A percentile compares a stretch with the other conserved stretches of the same genome.
Conservation (phyloP, 2,329 filamentous ascomycete genomes). For the Monosporascus sp. region DNA sequence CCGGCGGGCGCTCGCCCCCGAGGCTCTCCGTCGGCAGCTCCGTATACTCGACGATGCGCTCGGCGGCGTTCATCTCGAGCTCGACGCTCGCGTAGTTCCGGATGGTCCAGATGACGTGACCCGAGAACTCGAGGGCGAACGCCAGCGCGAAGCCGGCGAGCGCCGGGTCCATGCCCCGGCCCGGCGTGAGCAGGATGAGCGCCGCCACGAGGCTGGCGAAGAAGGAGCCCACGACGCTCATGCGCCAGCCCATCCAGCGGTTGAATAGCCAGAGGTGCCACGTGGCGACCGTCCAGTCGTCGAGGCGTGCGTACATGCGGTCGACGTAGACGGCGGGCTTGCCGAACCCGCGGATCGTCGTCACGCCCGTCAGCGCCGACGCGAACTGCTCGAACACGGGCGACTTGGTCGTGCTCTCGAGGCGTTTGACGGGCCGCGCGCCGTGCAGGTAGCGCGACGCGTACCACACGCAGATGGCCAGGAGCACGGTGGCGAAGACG, state of each 20-base stretch:
- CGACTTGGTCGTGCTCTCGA: conserved; percentile 72
- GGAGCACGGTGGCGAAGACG: conserved; percentile 52
- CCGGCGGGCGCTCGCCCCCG: conserved; percentile 56
- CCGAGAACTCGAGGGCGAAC: conserved; percentile 67
- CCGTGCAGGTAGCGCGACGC: conserved; percentile 62
- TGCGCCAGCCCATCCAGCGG: conserved; percentile 71
- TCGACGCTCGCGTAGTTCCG: conserved; percentile 67
- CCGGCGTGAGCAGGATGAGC: conserved; percentile 56
- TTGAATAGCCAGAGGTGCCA: conserved; percentile 70
- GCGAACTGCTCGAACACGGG: conserved; percentile 79
- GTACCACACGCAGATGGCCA: conserved; percentile 53
- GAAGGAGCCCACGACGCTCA: conserved; percentile 62
- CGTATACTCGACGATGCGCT: conserved; percentile 72
- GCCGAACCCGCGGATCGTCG: conserved; percentile 71
- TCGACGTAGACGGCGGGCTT: conserved; percentile 63
- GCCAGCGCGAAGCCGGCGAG: conserved; percentile 72
- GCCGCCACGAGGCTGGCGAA: conserved; percentile 63
- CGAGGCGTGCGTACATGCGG: conserved; percentile 65
- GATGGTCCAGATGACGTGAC: conserved; percentile 58
- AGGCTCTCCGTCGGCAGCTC: conserved; percentile 63
- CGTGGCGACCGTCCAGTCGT: conserved; percentile 60
- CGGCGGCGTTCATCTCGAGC: conserved; percentile 73
- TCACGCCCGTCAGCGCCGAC: conserved; percentile 65
- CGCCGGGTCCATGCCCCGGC: conserved; percentile 58
- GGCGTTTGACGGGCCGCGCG: conserved; percentile 69